Base-by-base conservation (phyloP, 2,329 filamentous ascomycete genomes). In the Sporothrix inflata region DNA sequence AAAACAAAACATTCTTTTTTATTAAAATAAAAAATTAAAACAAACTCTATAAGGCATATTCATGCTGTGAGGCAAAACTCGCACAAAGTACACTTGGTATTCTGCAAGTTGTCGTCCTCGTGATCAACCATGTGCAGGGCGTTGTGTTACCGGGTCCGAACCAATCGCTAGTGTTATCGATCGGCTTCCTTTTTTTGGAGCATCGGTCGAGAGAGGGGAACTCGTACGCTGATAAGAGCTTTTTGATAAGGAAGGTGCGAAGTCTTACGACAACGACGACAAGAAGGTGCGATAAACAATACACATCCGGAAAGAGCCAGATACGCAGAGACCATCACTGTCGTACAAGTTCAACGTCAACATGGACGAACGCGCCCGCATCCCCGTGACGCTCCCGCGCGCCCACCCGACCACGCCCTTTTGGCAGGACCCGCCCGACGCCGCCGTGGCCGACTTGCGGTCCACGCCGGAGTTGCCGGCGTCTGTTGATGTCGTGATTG, bases 361-460 rank as follows among this genome's bases (percentile, higher is more conserved):
- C 30, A 83, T 83, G 82, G 82, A 83, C 27, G 72, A 79, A 49
- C 80, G 80, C 60, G 79, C 79, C 34, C 74, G 74, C 0, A 79
- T 82, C 49, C 82, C 81, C 24, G 81, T 83, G 21, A 78, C 80
- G 47, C 78, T 89, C 9, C 89, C 89, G 4, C 83, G 82, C 12
- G 80, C 83, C 19, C 82, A 83, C 68, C 85, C 88, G 6, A 89
- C 86, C 0, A 77, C 79, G 66, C 89, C 88, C 21, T 91, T 90
- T 81, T 91, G 90, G 90, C 89, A 90, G 77, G 78, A 82, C 71
- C 82, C 83, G 81, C 83, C 78, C 78, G 89, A 81, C 83, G 42
- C 73, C 8, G 85, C 42, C 84, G 86, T 77, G 76, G 86, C 76
- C 81, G 87, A 80, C 81, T 86, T 74, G 77, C 87, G 70, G 83